Evolutionary conservation across 768 basidiomycete species (phyloP), one percentile per base, ranked within the genome.

Genomic region (Boletus pseudopeckii): DNA sequence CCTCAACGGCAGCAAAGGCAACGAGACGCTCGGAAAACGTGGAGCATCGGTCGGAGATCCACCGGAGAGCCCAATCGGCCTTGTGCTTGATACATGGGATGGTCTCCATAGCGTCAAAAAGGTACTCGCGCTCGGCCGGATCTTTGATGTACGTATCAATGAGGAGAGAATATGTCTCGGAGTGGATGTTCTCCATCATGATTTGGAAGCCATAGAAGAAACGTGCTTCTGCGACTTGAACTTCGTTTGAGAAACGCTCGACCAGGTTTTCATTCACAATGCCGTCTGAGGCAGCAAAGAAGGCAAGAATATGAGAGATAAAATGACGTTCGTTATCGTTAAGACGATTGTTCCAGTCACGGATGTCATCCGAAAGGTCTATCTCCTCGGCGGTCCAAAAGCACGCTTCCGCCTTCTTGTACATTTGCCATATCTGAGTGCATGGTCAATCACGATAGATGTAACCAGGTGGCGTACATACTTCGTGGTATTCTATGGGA

Each of bases 161-260:
- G 65, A 97, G 87, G 44, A 96, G 82, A 0, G 92, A 95, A 72
- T 97, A 97, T 0, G 94, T 93, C 71, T 96, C 94, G 14, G 92
- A 93, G 71, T 97, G 94, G 53, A 96, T 82, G 73, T 96, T 97
- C 67, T 96, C 94, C 83, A 95, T 96, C 94, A 96, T 95, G 69
- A 96, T 90, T 70, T 97, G 94, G 74, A 94, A 96, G 17, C 93
- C 93, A 67, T 97, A 96, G 76, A 97, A 97, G 70, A 88, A 95
- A 6, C 93, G 85, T 9, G 92, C 94, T 70, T 97, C 94, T 5
- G 92, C 88, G 2, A 79, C 78, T 71, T 96, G 93, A 8, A 96
- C 90, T 67, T 96, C 94, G 53, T 80, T 84, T 10, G 90, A 90
- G 74, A 96, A 96, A 20, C 93, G 88, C 70, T 95, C 91, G 43